Percentiles rank a stretch among this genome's conserved stretches.
These are phyloP conservation scores for Saccharomyces pastorianus DNA, from an alignment of 1,139 yeast species.

Conservation along the genomic window DNA sequence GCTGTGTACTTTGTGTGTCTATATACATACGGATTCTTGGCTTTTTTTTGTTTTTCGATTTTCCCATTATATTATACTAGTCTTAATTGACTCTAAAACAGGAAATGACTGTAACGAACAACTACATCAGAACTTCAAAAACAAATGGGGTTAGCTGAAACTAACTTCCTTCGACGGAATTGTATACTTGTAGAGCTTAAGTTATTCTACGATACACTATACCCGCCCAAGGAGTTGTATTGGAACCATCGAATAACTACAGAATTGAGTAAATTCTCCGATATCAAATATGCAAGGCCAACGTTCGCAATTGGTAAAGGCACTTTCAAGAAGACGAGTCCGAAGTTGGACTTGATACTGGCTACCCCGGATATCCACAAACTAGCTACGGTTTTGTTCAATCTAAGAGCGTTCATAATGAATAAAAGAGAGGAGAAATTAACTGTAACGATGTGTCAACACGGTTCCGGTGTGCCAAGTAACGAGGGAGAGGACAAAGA, in stretches of 20 bases:
- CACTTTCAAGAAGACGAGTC: constrained; percentile 5
- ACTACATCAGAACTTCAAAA: no score
- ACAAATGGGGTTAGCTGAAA: neutral
- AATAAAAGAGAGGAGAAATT: neutral
- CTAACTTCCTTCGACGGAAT: constrained; percentile 3
- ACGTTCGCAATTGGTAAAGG: constrained; percentile 5
- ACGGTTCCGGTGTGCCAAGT: neutral
- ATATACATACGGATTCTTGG: neutral
- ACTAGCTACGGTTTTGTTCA: constrained; percentile 11
- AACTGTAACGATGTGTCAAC: neutral
- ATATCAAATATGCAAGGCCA: constrained; percentile 17
- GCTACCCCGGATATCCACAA: constrained; percentile 8
- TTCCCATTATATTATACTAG: no score
- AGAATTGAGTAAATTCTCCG: constrained; percentile 11
- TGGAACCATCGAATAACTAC: constrained; percentile 7
- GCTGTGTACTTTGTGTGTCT: neutral
- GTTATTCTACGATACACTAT: constrained; percentile 6
- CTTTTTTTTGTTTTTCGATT: neutral
- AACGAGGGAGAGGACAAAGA: neutral
- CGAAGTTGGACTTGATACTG: constrained; percentile 14
- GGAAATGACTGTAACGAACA: no score
- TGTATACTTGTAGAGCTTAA: constrained; percentile 11
- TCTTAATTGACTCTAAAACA: no score
- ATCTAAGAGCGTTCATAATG: constrained; percentile 8
- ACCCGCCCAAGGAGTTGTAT: constrained; percentile 8